Evolutionary conservation across 1,284 basidiomycete genomes (phyloP).

Genomic region (Pyrrhoderma noxium): DNA sequence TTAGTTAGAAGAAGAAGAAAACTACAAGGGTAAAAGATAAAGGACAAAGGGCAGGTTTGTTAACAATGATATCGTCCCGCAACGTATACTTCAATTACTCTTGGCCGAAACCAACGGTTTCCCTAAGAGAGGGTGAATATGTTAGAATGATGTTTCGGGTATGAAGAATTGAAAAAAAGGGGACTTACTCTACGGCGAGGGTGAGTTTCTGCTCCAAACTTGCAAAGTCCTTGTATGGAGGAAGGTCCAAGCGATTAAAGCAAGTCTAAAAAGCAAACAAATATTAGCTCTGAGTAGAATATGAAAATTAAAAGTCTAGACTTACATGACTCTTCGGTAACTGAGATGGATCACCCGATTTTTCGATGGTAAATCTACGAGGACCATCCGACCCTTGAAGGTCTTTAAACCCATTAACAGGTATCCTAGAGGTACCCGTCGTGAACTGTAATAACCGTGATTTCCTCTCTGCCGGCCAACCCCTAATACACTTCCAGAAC

Average conservation of each 20-base stretch:
- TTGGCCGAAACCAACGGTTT: conserved; percentile 41
- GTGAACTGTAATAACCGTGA: conserved; percentile 93
- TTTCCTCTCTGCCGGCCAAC: conserved; percentile 96
- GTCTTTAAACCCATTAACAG: conserved; percentile 99
- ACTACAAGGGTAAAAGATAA: background rate
- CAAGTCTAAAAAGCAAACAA: conserved; percentile 46
- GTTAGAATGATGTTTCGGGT: too few species aligned
- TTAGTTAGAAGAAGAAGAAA: too few species aligned
- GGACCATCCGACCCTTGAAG: conserved; percentile 97
- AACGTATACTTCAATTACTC: conserved; percentile 33
- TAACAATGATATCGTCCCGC: too few species aligned
- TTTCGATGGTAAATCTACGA: conserved; percentile 91
- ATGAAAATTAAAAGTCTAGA: background rate
- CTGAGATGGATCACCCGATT: conserved; percentile 87
- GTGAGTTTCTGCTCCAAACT: conserved; percentile 86
- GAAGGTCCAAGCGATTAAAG: conserved; percentile 88
- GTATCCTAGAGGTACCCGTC: conserved; percentile 94
- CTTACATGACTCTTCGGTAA: conserved; percentile 69
- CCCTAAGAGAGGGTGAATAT: conserved; percentile 28
- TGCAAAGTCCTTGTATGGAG: conserved; percentile 87
- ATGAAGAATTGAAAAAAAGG: background rate
- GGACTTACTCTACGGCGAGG: conserved; percentile 77
- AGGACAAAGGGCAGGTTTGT: background rate
- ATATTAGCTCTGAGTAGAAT: background rate
- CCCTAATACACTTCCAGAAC: conserved; percentile 99